Conservation (phyloP, 129 eudicot genomes). For the Ambrosia trifida region DNA sequence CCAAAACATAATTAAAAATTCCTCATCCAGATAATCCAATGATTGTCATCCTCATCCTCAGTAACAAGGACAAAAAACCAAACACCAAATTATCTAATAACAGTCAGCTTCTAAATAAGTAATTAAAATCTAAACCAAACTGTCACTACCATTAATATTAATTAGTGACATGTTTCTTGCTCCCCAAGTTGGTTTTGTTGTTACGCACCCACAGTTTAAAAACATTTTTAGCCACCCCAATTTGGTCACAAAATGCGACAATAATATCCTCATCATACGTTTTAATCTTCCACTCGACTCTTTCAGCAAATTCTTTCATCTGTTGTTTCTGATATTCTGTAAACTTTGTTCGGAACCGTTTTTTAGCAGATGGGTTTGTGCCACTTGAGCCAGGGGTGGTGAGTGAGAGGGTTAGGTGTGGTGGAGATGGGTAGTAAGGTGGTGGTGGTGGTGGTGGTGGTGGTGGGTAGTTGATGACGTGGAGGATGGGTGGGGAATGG, state of each 20-base stretch:
- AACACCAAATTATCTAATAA: too few relatives aligned
- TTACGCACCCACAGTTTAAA: conserved; percentile 88
- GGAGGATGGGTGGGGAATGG: conserved; percentile 17
- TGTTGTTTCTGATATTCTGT: conserved; percentile 55
- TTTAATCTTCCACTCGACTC: conserved; percentile 78
- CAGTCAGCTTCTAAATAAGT: neutral
- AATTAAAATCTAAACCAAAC: conserved; percentile 7
- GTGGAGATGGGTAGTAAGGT: conserved; percentile 41
- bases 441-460: conserved; percentile 38
- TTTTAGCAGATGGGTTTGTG: conserved; percentile 10
- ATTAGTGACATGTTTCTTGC: conserved; percentile 22
- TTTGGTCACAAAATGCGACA: conserved; percentile 44
- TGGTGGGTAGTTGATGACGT: conserved; percentile 13
- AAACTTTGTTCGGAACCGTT: conserved; percentile 41
- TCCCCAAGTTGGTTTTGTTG: conserved; percentile 60
- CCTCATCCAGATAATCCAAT: conserved; percentile 27
- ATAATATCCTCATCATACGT: conserved; percentile 52
- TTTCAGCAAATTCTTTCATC: conserved; percentile 64
- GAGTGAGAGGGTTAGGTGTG: conserved; percentile 39
- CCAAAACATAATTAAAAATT: conserved; percentile 27
- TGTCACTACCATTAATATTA: neutral
- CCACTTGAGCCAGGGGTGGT: conserved; percentile 24
- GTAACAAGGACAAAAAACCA: conserved; percentile 8
- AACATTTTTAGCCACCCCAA: conserved; percentile 65
- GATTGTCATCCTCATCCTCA: conserved; percentile 26